A percentile compares a stretch with the other conserved stretches of the same genome.
Conservation (phyloP, 805 yeast species). For the Metschnikowia sp. region DNA sequence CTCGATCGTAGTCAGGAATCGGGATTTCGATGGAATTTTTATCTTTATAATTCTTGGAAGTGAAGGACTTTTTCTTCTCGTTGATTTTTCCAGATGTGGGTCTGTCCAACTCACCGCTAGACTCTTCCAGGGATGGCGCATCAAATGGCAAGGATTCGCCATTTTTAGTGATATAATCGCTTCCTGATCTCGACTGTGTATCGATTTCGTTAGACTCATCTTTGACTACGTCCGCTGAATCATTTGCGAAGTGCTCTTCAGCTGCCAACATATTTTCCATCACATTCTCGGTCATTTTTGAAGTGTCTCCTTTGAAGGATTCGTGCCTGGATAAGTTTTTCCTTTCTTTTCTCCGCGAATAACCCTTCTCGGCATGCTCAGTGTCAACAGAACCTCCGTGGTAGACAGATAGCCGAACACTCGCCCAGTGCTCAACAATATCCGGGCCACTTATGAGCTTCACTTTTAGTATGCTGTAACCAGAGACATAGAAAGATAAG, state of each 20-base stretch:
- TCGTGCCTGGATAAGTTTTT: constrained; percentile 26
- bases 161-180: not conserved
- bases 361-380: constrained; percentile 31
- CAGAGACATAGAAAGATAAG: constrained; percentile 32
- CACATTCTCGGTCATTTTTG: constrained; percentile 33
- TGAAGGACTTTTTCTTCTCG: not conserved
- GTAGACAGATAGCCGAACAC: constrained; percentile 31
- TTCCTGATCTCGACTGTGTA: not conserved
- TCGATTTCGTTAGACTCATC: not conserved
- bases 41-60: not conserved
- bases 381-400: constrained; percentile 28
- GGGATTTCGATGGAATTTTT: constrained; percentile 1
- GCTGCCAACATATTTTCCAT: constrained; percentile 38
- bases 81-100: not conserved
- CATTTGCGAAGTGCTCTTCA: constrained; percentile 26
- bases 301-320: constrained; percentile 41
- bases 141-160: not conserved
- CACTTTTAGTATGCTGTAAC: constrained; percentile 40
- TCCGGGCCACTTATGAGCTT: constrained; percentile 24
- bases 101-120: not conserved
- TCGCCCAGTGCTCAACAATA: constrained; percentile 30
- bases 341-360: constrained; percentile 27
- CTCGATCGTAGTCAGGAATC: constrained; percentile 1
- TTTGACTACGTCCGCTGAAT: constrained; percentile 9
- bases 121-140: not conserved